Base-by-base conservation (phyloP, 148 eudicot genomes). In the Fagopyrum esculentum region DNA sequence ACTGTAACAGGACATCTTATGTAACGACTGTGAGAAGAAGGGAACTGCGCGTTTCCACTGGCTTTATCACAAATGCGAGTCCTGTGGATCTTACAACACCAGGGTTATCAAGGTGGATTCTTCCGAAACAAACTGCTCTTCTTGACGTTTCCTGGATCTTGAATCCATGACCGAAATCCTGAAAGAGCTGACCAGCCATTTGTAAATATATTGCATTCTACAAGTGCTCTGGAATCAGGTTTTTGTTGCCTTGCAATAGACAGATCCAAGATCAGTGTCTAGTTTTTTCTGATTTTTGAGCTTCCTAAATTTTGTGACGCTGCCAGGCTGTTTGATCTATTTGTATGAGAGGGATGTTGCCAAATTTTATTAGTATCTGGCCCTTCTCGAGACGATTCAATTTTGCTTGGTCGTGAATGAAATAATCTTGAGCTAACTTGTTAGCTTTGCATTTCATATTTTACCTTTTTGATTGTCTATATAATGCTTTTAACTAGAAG, bases 21-120 rank as follows among this genome's bases (percentile, higher is more conserved):
- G 98, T 86, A 93, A 93, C 66, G 98, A 93, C 77, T 93, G 98
- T 78, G 95, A 82, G 60, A 88, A 81, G 77, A 93, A 89, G 77
- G 98, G 98, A 74, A 82, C 72, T 72, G 89, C 97, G 47, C 83
- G 86, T 13, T 93, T 93, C 75, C 98, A 93, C 79, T 93, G 98
- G 98, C 91, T 93, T 74, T 93, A 93, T 82, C 98, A 93, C 79
- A 93, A 93, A 84, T 93, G 98, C 55, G 89, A 89, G 61, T 83
- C 47, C 43, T 93, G 98, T 77, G 89, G 98, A 61, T 93, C 98
- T 1, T 93, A 93, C 84, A 93, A 93, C 70, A 93, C 97, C n/a
- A 82, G 97, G 72, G 93, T 91, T 10, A 93, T 93, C 79, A 89
- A 89, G 84, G 83, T 84, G 30, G 82, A 75, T 76, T 76, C 84